These are phyloP conservation scores for Cercospora zeae-maydis DNA, from an alignment of 2,329 filamentous ascomycete genomes.

Conservation along the genomic window DNA sequence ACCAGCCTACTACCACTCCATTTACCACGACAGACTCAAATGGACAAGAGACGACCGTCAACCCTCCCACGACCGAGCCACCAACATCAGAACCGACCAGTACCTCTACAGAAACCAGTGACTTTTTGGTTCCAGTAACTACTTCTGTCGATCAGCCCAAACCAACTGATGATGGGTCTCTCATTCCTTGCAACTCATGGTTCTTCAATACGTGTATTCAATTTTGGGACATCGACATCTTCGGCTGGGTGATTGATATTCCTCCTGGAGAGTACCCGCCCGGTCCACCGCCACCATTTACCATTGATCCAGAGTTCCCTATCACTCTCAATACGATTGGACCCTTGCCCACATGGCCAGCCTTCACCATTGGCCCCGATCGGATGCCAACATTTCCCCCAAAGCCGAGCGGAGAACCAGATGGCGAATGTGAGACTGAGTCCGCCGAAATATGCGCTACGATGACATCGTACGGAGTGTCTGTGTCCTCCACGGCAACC, in stretches of 20 bases:
- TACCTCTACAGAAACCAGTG: neutral
- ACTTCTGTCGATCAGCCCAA: constrained; percentile 8
- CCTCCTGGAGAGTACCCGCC: constrained; percentile 12
- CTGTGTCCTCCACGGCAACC: too few relatives aligned
- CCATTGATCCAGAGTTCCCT: neutral
- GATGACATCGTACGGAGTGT: too few relatives aligned
- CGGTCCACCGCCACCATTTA: constrained; percentile 7
- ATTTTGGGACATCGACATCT: constrained; percentile 9
- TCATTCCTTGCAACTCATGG: constrained; percentile 14
- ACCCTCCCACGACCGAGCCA: neutral
- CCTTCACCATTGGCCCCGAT: too few relatives aligned
- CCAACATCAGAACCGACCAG: neutral
- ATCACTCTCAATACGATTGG: constrained; percentile 6
- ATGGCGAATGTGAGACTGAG: too few relatives aligned
- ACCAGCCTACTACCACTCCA: too few relatives aligned
- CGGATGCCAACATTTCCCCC: too few relatives aligned
- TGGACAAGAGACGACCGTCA: too few relatives aligned
- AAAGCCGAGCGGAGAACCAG: too few relatives aligned
- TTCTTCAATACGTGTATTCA: constrained; percentile 14
- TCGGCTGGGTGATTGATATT: constrained; percentile 10
- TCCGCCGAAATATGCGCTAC: too few relatives aligned
- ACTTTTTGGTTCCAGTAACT: neutral
- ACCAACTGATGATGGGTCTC: constrained; percentile 3
- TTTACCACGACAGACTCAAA: too few relatives aligned
- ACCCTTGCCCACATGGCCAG: too few relatives aligned